These are phyloP conservation scores for Trypanosoma cruzi DNA, from an alignment of 208 protist genomes.

Conservation along the genomic window DNA sequence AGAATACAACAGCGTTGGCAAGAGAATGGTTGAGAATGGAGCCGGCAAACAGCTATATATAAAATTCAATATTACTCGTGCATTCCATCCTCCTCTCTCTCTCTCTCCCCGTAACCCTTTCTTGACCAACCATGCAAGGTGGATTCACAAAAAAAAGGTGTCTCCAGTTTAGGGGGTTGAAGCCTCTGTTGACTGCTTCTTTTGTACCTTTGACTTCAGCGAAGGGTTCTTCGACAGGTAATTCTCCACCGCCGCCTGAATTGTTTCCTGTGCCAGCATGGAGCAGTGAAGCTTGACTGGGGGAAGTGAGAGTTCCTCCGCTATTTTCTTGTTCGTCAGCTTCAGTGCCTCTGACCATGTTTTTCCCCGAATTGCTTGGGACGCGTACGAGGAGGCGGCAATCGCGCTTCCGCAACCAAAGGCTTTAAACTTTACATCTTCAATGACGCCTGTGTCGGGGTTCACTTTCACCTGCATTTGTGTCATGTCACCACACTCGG, in stretches of 20 bases:
- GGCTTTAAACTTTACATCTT: slow-evolving; percentile 98
- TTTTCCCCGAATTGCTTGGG: slow-evolving; percentile 98
- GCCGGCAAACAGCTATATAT: neutral
- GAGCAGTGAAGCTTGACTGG: slow-evolving; percentile 99
- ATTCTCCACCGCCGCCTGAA: slow-evolving; percentile 98
- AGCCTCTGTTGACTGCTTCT: slow-evolving; percentile 25
- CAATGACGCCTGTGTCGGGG: slow-evolving; percentile 90
- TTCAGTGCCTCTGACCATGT: slow-evolving; percentile 95
- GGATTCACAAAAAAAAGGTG: neutral
- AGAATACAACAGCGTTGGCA: slow-evolving; percentile 1
- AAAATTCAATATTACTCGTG: no score
- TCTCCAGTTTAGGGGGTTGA: slow-evolving; percentile 1
- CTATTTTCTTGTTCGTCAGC: slow-evolving; percentile 99
- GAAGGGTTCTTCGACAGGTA: slow-evolving; percentile 95
- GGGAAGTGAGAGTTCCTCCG: slow-evolving; percentile 97
- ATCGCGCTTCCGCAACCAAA: slow-evolving; percentile 99
- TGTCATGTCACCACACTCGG: slow-evolving; percentile 99
- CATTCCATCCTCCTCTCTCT: slow-evolving; percentile 36
- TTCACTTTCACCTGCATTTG: slow-evolving; percentile 98
- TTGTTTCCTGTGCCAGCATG: slow-evolving; percentile 99
- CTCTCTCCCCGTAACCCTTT: neutral
- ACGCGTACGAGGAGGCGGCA: slow-evolving; percentile 97
- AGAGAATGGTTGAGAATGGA: neutral
- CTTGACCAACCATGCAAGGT: neutral
- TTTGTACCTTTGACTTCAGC: slow-evolving; percentile 87